These are phyloP conservation scores for Strombidium stylifer DNA, from an alignment of 73 alveolate species.

Conservation along the genomic window DNA sequence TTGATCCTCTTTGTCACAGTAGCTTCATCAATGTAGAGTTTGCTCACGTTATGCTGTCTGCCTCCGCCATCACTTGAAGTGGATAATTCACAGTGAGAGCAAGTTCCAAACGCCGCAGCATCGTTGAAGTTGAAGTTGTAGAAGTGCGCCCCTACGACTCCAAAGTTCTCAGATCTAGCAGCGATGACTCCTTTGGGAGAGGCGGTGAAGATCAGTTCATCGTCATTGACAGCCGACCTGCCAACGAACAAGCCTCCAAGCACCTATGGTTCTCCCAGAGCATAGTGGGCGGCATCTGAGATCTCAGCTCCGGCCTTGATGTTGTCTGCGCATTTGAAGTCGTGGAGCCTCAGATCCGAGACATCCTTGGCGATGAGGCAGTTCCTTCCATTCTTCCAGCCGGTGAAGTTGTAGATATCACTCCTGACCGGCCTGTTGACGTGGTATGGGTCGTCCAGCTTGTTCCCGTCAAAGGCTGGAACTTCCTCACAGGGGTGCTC, in stretches of 20 bases:
- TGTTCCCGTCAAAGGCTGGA: not conserved
- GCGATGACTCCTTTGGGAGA: conserved; percentile 59
- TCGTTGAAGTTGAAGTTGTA: conserved; percentile 35
- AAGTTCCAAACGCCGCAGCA: conserved; percentile 23
- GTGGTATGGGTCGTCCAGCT: not conserved
- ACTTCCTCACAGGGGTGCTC: conserved; percentile 24
- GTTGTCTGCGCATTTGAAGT: conserved; percentile 58
- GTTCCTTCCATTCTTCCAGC: conserved; percentile 60
- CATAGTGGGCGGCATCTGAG: not conserved
- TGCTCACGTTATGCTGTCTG: not conserved
- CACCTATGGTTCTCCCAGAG: conserved; percentile 24
- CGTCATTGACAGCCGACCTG: conserved; percentile 15
- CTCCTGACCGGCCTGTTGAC: conserved; percentile 13
- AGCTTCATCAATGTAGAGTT: not conserved
- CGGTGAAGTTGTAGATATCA: conserved; percentile 9
- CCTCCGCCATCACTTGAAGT: conserved; percentile 15
- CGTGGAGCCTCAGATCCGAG: conserved; percentile 51
- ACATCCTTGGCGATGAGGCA: conserved; percentile 68
- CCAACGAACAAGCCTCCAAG: conserved; percentile 61
- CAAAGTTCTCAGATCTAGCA: conserved; percentile 68
- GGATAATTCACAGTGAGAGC: conserved; percentile 36
- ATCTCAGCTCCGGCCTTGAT: conserved; percentile 36
- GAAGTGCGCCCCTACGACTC: conserved; percentile 35
- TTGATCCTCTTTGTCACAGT: not conserved
- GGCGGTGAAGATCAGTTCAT: not conserved